phyloP scores from a whole-genome alignment of 139 green algal species.

The Eudorina sp. region DNA sequence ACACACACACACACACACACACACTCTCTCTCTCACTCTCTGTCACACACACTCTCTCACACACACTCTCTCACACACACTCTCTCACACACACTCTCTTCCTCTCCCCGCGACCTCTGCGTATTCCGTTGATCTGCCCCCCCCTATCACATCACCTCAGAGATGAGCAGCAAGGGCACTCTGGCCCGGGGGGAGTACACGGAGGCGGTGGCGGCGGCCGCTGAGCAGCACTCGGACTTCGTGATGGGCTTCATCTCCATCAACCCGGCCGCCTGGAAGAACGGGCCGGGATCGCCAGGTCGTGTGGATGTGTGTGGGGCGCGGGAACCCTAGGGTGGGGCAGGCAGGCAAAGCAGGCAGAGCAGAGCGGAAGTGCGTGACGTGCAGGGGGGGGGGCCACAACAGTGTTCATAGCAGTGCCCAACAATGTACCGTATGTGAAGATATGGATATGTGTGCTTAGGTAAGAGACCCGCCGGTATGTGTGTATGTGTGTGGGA shows the following conservation, averaged over 20 bases:
- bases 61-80: not conserved
- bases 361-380: too few relatives aligned
- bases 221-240: constrained; percentile 88
- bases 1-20: too few relatives aligned
- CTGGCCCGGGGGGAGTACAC: constrained; percentile 95
- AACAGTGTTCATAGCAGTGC: too few relatives aligned
- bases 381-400: not conserved
- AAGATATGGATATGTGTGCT: too few relatives aligned
- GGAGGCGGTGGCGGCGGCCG: constrained; percentile 83
- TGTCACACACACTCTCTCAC: too few relatives aligned
- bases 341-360: too few relatives aligned
- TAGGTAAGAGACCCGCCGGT: too few relatives aligned
- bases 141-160: constrained; percentile 54
- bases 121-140: not conserved
- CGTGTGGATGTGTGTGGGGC: not conserved
- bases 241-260: constrained; percentile 99
- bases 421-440: too few relatives aligned
- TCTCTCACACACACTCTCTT: not conserved
- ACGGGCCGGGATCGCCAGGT: constrained; percentile 68
- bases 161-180: constrained; percentile 97
- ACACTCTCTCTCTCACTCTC: too few relatives aligned
- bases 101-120: not conserved
- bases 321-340: not conserved
- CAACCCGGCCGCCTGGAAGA: constrained; percentile 87
- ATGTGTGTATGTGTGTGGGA: too few relatives aligned